A percentile compares a stretch with the other conserved stretches of the same genome.
These are phyloP conservation scores for Rhizopogon vinicolor DNA, from an alignment of 768 basidiomycete genomes.

Conservation along the genomic window DNA sequence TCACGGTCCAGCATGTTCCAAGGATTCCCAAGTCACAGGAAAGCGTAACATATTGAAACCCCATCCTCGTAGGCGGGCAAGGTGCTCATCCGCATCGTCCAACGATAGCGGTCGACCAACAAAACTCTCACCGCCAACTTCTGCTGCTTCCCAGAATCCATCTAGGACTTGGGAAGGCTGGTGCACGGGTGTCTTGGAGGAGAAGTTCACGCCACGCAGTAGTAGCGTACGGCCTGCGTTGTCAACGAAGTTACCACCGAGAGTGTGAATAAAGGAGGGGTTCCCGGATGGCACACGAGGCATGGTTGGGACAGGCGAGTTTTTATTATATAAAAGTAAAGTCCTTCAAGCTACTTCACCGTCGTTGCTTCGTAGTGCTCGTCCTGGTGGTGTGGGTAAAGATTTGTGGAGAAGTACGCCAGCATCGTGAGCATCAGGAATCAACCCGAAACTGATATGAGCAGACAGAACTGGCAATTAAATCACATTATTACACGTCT, in stretches of 20 bases:
- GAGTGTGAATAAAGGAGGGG: slow-evolving; percentile 61
- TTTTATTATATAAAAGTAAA: not conserved
- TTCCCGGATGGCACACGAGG: slow-evolving; percentile 59
- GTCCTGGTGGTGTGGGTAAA: not conserved
- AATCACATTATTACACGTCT: too few species aligned
- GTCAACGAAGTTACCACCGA: slow-evolving; percentile 69
- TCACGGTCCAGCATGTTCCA: slow-evolving; percentile 95
- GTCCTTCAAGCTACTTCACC: not conserved
- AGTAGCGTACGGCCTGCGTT: slow-evolving; percentile 69
- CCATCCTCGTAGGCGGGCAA: slow-evolving; percentile 85
- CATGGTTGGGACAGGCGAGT: slow-evolving; percentile 43
- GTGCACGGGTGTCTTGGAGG: slow-evolving; percentile 77
- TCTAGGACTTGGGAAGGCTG: slow-evolving; percentile 65
- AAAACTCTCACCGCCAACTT: slow-evolving; percentile 66
- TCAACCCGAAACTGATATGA: too few species aligned
- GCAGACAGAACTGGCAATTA: too few species aligned
- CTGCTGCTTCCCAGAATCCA: slow-evolving; percentile 79
- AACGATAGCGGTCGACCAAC: slow-evolving; percentile 75
- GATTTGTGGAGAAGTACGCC: not conserved
- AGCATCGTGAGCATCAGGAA: too few species aligned
- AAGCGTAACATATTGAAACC: slow-evolving; percentile 86
- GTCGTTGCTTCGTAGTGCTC: not conserved
- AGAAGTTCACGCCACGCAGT: slow-evolving; percentile 94
- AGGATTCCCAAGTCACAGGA: slow-evolving; percentile 90
- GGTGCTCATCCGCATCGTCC: slow-evolving; percentile 85